Evolutionary conservation across 176 grass and related monocot genomes (phyloP).

Genomic region (Carex kokanica): DNA sequence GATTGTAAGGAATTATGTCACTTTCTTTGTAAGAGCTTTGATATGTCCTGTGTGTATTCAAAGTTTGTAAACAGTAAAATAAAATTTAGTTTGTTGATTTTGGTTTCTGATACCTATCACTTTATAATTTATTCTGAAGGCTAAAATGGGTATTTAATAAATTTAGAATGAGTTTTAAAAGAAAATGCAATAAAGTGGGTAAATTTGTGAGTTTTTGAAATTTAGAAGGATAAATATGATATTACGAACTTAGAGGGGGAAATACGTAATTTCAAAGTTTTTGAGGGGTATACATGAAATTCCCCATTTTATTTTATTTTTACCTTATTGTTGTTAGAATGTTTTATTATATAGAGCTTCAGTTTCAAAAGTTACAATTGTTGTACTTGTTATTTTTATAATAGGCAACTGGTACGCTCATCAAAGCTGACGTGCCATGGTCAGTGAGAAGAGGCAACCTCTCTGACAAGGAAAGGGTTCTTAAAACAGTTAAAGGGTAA

Average conservation of each 20-base stretch:
- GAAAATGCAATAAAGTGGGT: no score
- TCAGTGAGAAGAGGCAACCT: constrained; percentile 78
- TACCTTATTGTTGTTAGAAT: not conserved
- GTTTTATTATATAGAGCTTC: not conserved
- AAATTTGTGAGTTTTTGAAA: no score
- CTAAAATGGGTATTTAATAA: no score
- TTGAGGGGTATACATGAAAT: no score
- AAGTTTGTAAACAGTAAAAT: not conserved
- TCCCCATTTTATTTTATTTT: not conserved
- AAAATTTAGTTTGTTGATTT: not conserved
- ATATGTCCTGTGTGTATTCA: not conserved
- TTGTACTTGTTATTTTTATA: constrained; percentile 30
- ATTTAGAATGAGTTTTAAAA: no score
- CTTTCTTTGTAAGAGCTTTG: not conserved
- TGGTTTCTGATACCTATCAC: not conserved
- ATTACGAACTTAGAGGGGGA: no score
- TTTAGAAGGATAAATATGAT: no score
- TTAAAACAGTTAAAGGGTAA: constrained; percentile 99
- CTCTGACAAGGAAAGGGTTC: constrained; percentile 79
- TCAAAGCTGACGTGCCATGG: constrained; percentile 98
- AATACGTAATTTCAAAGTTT: no score
- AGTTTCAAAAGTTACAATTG: not conserved
- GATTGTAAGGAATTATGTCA: not conserved
- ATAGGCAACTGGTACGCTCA: constrained; percentile 50
- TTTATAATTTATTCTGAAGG: not conserved